phyloP scores from a whole-genome alignment of 768 basidiomycete genomes.

The Lactarius deliciosus region DNA sequence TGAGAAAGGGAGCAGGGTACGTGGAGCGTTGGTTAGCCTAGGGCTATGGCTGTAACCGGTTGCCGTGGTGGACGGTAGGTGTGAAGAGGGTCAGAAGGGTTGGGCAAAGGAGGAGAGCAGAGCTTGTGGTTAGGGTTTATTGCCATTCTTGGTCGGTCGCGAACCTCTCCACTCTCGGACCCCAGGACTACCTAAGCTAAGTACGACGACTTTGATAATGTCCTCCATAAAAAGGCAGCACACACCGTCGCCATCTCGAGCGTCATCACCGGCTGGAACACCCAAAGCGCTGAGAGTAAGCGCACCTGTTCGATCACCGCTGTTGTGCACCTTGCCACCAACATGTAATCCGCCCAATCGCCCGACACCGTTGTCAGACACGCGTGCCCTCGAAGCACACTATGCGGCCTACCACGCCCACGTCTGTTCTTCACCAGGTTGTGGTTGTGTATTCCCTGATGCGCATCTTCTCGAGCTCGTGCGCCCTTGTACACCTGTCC shows the following conservation, averaged over 20 bases:
- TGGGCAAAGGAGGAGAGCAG: neutral
- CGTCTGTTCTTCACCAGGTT: conserved; percentile 68
- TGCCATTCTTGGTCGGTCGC: no score
- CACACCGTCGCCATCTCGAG: conserved; percentile 18
- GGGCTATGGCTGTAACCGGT: neutral
- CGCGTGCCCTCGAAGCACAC: conserved; percentile 75
- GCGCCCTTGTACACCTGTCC: conserved; percentile 37
- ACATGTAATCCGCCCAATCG: conserved; percentile 64
- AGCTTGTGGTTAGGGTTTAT: neutral
- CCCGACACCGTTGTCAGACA: conserved; percentile 62
- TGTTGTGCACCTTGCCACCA: conserved; percentile 77
- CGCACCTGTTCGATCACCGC: conserved; percentile 9
- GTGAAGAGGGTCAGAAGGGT: neutral
- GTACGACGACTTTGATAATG: conserved; percentile 5
- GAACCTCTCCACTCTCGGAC: neutral
- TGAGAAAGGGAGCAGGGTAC: neutral
- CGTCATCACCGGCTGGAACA: conserved; percentile 23
- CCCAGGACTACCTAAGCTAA: neutral
- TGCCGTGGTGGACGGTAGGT: neutral
- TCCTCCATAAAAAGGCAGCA: conserved; percentile 24
- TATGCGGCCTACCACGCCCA: conserved; percentile 84
- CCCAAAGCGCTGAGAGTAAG: conserved; percentile 26
- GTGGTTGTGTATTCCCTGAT: conserved; percentile 85
- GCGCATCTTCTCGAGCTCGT: conserved; percentile 76
- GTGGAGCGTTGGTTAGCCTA: neutral